Evolutionary conservation across 352 stramenopile genomes (phyloP).

Genomic region (Phytophthora podocarpi): DNA sequence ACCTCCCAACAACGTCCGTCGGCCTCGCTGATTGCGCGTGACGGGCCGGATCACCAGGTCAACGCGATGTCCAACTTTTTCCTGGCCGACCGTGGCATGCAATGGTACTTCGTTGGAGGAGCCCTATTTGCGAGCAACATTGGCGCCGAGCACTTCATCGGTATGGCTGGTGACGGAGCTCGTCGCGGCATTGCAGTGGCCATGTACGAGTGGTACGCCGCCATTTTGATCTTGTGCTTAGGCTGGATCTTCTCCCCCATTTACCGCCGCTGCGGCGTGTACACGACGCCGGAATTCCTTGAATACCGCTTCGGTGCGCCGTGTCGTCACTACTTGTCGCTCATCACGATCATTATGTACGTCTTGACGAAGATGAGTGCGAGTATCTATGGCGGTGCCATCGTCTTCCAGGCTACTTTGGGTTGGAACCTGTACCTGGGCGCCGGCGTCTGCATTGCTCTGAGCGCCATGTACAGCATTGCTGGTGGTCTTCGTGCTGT

Average conservation of each 20-base stretch:
- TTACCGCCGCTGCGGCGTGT: slow-evolving; percentile 60
- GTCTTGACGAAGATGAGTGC: slow-evolving; percentile 72
- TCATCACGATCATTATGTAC: slow-evolving; percentile 70
- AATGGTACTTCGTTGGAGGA: slow-evolving; percentile 69
- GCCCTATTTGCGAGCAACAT: slow-evolving; percentile 74
- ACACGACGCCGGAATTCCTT: slow-evolving; percentile 61
- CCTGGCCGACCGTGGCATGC: slow-evolving; percentile 65
- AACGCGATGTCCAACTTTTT: slow-evolving; percentile 65
- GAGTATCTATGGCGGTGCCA: slow-evolving; percentile 68
- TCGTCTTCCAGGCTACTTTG: slow-evolving; percentile 65
- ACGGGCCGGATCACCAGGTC: slow-evolving; percentile 28
- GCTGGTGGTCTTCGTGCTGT: slow-evolving; percentile 63
- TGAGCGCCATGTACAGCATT: slow-evolving; percentile 68
- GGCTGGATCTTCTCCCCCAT: slow-evolving; percentile 71
- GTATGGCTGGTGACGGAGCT: slow-evolving; percentile 68
- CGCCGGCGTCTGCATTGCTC: slow-evolving; percentile 50
- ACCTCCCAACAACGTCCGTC: slow-evolving; percentile 29
- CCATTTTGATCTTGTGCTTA: slow-evolving; percentile 58
- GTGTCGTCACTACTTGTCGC: slow-evolving; percentile 62
- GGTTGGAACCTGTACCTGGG: slow-evolving; percentile 65
- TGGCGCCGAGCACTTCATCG: slow-evolving; percentile 72
- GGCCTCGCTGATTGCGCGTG: slow-evolving; percentile 38
- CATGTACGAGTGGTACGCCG: slow-evolving; percentile 72
- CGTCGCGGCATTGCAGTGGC: slow-evolving; percentile 60
- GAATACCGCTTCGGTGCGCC: slow-evolving; percentile 53